Conservation (phyloP, 1,284 basidiomycete genomes). For the Sporisorium scitamineum region DNA sequence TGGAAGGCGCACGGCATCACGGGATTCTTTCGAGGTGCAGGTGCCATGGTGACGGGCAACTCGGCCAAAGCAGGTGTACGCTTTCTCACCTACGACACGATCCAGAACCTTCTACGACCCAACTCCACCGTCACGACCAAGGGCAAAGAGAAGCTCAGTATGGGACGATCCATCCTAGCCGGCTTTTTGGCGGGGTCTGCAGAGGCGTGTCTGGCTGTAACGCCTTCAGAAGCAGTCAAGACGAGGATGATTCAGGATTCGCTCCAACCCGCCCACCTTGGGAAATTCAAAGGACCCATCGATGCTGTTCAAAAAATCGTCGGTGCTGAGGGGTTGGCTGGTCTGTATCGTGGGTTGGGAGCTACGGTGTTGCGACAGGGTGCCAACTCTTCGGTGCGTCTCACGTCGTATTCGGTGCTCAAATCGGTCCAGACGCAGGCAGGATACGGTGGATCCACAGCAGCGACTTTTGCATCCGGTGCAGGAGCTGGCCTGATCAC, state of each 20-base stretch:
- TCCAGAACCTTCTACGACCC: slow-evolving; percentile 74
- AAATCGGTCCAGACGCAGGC: slow-evolving; percentile 71
- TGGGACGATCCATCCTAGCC: slow-evolving; percentile 72
- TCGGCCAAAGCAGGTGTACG: slow-evolving; percentile 80
- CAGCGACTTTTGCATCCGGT: slow-evolving; percentile 75
- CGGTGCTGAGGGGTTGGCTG: slow-evolving; percentile 75
- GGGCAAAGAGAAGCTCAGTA: slow-evolving; percentile 12
- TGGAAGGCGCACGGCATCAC: slow-evolving; percentile 13
- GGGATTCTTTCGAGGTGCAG: slow-evolving; percentile 20
- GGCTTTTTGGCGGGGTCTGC: slow-evolving; percentile 92
- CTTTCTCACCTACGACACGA: slow-evolving; percentile 92
- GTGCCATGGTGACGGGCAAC: slow-evolving; percentile 49
- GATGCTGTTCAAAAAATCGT: slow-evolving; percentile 20
- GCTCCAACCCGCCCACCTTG: slow-evolving; percentile 83
- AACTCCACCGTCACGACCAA: not conserved
- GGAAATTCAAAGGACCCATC: slow-evolving; percentile 66
- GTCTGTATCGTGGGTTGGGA: slow-evolving; percentile 89
- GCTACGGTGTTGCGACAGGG: slow-evolving; percentile 90
- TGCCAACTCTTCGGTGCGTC: slow-evolving; percentile 92
- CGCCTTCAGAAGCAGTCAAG: slow-evolving; percentile 98
- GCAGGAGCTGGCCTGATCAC: slow-evolving; percentile 93
- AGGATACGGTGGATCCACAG: slow-evolving; percentile 74
- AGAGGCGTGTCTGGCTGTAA: slow-evolving; percentile 92
- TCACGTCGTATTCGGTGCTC: slow-evolving; percentile 90
- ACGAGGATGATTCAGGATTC: slow-evolving; percentile 96